A percentile compares a stretch with the other conserved stretches of the same genome.
Conservation (phyloP, 257 asterid genomes). For the Anisodus acutangulus region DNA sequence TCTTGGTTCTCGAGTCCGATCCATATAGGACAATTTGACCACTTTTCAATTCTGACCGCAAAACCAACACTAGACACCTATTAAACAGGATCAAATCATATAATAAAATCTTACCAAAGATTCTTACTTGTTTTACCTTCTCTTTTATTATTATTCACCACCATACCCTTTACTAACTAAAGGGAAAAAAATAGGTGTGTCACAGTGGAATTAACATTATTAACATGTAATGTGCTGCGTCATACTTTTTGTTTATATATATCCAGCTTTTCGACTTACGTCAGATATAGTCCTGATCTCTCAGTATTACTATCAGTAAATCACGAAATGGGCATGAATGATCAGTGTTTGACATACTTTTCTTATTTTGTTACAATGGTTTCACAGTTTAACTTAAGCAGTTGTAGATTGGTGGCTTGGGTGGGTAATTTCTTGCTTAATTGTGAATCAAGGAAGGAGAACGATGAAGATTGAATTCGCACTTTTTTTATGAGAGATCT, state of each 20-base stretch:
- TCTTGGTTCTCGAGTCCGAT: background rate
- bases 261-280: too few relatives aligned
- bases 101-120: background rate
- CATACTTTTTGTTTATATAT: too few relatives aligned
- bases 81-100: too few relatives aligned
- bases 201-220: background rate
- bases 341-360: too few relatives aligned
- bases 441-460: background rate
- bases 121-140: background rate
- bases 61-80: background rate
- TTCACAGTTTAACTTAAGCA: background rate
- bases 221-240: too few relatives aligned
- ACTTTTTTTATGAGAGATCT: too few relatives aligned
- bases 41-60: background rate
- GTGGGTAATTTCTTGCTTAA: too few relatives aligned
- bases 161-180: background rate
- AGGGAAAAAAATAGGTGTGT: background rate
- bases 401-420: too few relatives aligned
- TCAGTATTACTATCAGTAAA: too few relatives aligned
- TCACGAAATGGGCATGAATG: too few relatives aligned
- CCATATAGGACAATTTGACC: background rate
- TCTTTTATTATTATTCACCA: too few relatives aligned
- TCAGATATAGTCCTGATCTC: too few relatives aligned
- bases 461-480: background rate
- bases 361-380: background rate